These are phyloP conservation scores for Globisporangium nunn DNA, from an alignment of 352 stramenopile genomes.

Conservation along the genomic window DNA sequence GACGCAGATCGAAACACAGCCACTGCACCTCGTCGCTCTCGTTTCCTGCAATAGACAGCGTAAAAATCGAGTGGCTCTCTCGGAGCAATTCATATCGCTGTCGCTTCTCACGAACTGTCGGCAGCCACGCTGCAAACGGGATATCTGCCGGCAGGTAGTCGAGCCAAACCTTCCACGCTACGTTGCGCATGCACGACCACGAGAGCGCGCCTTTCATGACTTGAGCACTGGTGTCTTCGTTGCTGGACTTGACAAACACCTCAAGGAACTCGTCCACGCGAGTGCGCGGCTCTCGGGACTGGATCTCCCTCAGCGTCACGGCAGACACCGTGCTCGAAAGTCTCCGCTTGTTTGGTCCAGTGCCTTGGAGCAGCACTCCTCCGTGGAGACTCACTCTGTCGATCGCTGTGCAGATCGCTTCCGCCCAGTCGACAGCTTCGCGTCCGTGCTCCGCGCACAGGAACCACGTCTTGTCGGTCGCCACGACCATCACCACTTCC, in stretches of 20 bases:
- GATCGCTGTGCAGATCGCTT: slow-evolving; percentile 51
- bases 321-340: slow-evolving; percentile 36
- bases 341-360: slow-evolving; percentile 17
- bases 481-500: slow-evolving; percentile 74
- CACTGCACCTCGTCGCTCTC: slow-evolving; percentile 18
- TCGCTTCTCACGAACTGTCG: slow-evolving; percentile 26
- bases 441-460: slow-evolving; percentile 52
- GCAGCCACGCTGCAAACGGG: slow-evolving; percentile 41
- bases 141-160: slow-evolving; percentile 38
- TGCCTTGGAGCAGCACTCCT: slow-evolving; percentile 13
- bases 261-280: slow-evolving; percentile 70
- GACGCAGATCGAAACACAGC: background rate
- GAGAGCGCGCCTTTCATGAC: slow-evolving; percentile 54
- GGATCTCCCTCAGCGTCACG: slow-evolving; percentile 50
- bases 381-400: slow-evolving; percentile 28
- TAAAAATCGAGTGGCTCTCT: slow-evolving; percentile 26
- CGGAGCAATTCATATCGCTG: slow-evolving; percentile 33
- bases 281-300: slow-evolving; percentile 38
- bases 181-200: slow-evolving; percentile 66
- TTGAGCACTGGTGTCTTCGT: slow-evolving; percentile 41
- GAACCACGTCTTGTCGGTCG: slow-evolving; percentile 75
- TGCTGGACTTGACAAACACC: slow-evolving; percentile 50
- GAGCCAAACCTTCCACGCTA: slow-evolving; percentile 72
- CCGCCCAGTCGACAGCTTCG: slow-evolving; percentile 56
- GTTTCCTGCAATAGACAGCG: slow-evolving; percentile 16